Evolutionary conservation across 192 early-diverging fungal species (phyloP).

Genomic region (Thoreauomyces humboldtii): DNA sequence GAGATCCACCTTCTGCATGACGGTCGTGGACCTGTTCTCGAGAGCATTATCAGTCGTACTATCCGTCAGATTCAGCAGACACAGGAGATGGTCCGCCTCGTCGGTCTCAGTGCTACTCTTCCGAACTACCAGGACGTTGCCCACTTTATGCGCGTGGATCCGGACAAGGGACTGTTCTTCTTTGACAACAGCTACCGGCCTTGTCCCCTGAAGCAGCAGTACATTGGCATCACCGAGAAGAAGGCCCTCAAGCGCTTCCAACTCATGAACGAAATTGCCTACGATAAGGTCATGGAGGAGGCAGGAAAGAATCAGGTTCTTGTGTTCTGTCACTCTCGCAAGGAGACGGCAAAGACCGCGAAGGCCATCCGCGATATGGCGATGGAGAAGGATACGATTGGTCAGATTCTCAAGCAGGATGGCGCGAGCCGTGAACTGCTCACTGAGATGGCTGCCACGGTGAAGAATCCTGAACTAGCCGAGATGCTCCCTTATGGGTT

Average conservation of each 20-base stretch:
- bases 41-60: constrained; percentile 86
- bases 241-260: constrained; percentile 90
- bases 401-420: constrained; percentile 77
- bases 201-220: constrained; percentile 92
- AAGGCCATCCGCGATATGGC: constrained; percentile 91
- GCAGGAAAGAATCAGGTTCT: constrained; percentile 80
- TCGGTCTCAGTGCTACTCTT: constrained; percentile 90
- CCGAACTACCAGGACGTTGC: constrained; percentile 97
- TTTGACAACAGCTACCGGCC: constrained; percentile 93
- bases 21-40: constrained; percentile 93
- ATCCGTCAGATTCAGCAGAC: constrained; percentile 85
- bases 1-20: constrained; percentile 98
- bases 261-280: constrained; percentile 95
- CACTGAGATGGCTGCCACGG: constrained; percentile 71
- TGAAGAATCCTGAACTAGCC: constrained; percentile 79
- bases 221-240: constrained; percentile 96
- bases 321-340: constrained; percentile 96
- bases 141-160: constrained; percentile 84
- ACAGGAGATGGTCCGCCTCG: constrained; percentile 83
- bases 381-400: constrained; percentile 81
- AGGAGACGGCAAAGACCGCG: constrained; percentile 95
- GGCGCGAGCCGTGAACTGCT: constrained; percentile 83
- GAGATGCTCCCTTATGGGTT: constrained; percentile 94
- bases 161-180: constrained; percentile 78
- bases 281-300: constrained; percentile 91